phyloP scores from a whole-genome alignment of 163 green algal genomes.

The Chloromonas sp. region DNA sequence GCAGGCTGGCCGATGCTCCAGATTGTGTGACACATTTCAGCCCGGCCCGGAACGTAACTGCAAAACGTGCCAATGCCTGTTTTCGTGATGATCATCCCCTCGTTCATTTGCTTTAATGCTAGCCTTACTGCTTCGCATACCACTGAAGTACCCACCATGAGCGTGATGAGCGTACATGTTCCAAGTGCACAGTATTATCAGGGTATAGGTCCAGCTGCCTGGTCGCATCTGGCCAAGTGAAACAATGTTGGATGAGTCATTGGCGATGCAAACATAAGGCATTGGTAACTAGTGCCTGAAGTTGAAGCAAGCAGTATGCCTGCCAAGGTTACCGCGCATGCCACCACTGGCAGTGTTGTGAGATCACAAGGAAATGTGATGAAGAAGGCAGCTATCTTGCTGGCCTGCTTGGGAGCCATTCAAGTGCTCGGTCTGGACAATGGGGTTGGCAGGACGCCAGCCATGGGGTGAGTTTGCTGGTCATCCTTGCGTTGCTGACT shows the following conservation, averaged over 20 bases:
- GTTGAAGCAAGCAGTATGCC: not conserved
- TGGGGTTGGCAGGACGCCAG: constrained; percentile 35
- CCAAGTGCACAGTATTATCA: too few species aligned
- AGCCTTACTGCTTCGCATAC: too few species aligned
- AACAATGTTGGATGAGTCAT: not conserved
- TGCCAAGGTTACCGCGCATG: not conserved
- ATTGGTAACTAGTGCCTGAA: not conserved
- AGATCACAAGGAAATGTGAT: not conserved
- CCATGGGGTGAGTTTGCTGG: constrained; percentile 36
- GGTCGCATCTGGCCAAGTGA: too few species aligned
- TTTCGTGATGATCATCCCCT: too few species aligned
- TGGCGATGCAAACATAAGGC: not conserved
- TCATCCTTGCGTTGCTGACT: constrained; percentile 42
- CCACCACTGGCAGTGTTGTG: not conserved
- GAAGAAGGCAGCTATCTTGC: not conserved
- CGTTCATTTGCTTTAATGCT: too few species aligned
- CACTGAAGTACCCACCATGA: too few species aligned
- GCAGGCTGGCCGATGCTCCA: too few species aligned
- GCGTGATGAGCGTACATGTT: too few species aligned
- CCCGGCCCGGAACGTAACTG: too few species aligned
- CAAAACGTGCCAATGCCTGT: too few species aligned
- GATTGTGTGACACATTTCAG: too few species aligned
- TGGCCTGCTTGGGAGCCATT: not conserved
- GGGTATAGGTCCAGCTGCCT: too few species aligned
- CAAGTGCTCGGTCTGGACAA: constrained; percentile 21